Evolutionary conservation across 225 moss, liverwort and hornwort species (phyloP), one percentile per base, ranked within the genome.

Genomic region (Antitrichia curtipendula): DNA sequence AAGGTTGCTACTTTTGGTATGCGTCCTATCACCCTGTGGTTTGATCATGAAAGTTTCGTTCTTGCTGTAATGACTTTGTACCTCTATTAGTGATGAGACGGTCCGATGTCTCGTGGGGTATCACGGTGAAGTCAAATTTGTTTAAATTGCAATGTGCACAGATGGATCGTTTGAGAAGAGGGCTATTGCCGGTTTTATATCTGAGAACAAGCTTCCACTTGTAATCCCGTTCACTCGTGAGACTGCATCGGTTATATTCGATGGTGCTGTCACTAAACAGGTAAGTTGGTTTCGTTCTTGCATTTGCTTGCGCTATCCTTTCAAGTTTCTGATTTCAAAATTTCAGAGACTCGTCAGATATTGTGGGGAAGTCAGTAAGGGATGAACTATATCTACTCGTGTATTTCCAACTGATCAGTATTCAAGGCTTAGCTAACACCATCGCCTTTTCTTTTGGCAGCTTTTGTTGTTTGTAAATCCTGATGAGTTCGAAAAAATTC

Each of bases 111-210:
- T 84, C 73, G 13, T 73, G 34, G 62, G 38, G 7, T 78, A 36
- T 60, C 61, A 41, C 41, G 28, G 34, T 73, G 45, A 60, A 82
- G 80, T 28, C 56, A n/a, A 77, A 31, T 58, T 43, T 84, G 59
- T 52, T 85, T 41, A 60, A 69, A 80, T 82, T 81, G 52, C 52
- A 89, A 57, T 89, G 13, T 84, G 58, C 64, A 38, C 87, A 98
- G 97, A 94, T 82, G 96, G 97, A 75, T 83, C 91, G 25, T 96
- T 98, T 82, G 88, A 94, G 88, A 95, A 94, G 87, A 96, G 91
- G n/a, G 94, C 86, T 70, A 90, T 98, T 64, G 86, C 88, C 24
- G 86, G 89, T 41, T 98, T 96, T 65, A 88, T 96, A 57, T 47
- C 89, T 47, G 93, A 93, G 84, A 94, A 96, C 89, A 96, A 96